These are phyloP conservation scores for Phanerochaete sordida DNA, from an alignment of 768 basidiomycete species.

Conservation along the genomic window DNA sequence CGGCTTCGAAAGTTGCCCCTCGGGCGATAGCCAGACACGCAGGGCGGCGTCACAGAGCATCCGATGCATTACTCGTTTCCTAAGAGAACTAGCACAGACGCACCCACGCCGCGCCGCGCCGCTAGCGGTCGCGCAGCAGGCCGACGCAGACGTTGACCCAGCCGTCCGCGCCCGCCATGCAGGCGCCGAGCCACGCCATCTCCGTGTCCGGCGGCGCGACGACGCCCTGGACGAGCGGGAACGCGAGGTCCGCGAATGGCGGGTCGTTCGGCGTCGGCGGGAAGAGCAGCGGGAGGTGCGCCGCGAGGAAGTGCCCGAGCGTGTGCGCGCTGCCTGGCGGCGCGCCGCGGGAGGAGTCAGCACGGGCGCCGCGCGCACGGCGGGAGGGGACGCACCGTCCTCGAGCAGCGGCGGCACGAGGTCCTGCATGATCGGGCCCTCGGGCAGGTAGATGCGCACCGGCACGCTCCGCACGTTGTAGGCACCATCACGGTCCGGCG, in stretches of 20 bases:
- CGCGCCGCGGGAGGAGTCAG: background rate
- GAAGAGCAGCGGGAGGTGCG: slow-evolving; percentile 80
- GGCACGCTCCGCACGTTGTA: slow-evolving; percentile 88
- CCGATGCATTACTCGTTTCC: background rate
- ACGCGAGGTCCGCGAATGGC: slow-evolving; percentile 51
- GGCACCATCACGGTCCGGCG: slow-evolving; percentile 73
- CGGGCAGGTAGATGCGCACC: slow-evolving; percentile 83
- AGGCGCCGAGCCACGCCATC: slow-evolving; percentile 91
- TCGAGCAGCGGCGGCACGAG: slow-evolving; percentile 75
- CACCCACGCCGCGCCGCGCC: background rate
- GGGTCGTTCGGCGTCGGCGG: slow-evolving; percentile 36
- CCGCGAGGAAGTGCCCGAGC: slow-evolving; percentile 61
- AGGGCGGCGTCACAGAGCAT: background rate
- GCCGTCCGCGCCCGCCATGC: slow-evolving; percentile 90
- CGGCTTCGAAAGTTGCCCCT: background rate
- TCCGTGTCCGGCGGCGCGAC: slow-evolving; percentile 80
- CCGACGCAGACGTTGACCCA: slow-evolving; percentile 92
- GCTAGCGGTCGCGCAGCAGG: slow-evolving; percentile 14
- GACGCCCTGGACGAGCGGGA: slow-evolving; percentile 83
- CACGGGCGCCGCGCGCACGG: background rate
- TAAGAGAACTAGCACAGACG: background rate
- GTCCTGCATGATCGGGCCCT: slow-evolving; percentile 90
- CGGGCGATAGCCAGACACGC: background rate
- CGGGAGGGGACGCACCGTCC: slow-evolving; percentile 53
- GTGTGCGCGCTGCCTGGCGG: slow-evolving; percentile 66